Conservation (phyloP, 1,284 basidiomycete genomes). For the Ganoderma multipileum region DNA sequence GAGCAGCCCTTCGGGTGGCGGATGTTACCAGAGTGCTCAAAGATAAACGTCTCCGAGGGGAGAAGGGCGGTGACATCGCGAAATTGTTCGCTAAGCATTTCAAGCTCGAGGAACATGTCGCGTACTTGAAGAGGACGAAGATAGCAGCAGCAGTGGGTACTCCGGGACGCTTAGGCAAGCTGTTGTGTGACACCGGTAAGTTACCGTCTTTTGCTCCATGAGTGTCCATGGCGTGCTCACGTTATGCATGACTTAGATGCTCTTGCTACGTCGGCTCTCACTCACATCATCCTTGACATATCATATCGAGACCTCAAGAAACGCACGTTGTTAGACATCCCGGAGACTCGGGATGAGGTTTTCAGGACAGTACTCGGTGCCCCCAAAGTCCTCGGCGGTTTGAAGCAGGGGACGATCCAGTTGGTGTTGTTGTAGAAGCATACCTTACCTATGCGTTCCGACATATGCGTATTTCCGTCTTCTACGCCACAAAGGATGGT, state of each 20-base stretch:
- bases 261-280: slow-evolving; percentile 71
- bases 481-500: slow-evolving; percentile 23
- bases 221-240: slow-evolving; percentile 48
- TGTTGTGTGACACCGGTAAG: slow-evolving; percentile 76
- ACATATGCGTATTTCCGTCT: slow-evolving; percentile 17
- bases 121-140: slow-evolving; percentile 77
- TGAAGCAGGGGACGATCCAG: slow-evolving; percentile 76
- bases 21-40: slow-evolving; percentile 78
- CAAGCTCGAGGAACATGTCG: slow-evolving; percentile 81
- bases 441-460: slow-evolving; percentile 22
- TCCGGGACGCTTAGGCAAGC: slow-evolving; percentile 81
- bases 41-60: slow-evolving; percentile 69
- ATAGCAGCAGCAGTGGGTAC: slow-evolving; percentile 84
- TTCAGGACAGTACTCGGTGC: slow-evolving; percentile 75
- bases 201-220: slow-evolving; percentile 51
- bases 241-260: slow-evolving; percentile 55
- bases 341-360: slow-evolving; percentile 83
- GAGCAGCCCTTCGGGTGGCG: slow-evolving; percentile 80
- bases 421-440: slow-evolving; percentile 71
- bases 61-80: slow-evolving; percentile 83
- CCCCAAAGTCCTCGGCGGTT: slow-evolving; percentile 62
- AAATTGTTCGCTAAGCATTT: slow-evolving; percentile 90
- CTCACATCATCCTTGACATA: slow-evolving; percentile 82
- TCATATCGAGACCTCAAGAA: slow-evolving; percentile 78
- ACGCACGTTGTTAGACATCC: slow-evolving; percentile 77